Percentiles rank a stretch among this genome's conserved stretches.
These are phyloP conservation scores for Glomus cerebriforme DNA, from an alignment of 192 early-diverging fungal species.

Conservation along the genomic window DNA sequence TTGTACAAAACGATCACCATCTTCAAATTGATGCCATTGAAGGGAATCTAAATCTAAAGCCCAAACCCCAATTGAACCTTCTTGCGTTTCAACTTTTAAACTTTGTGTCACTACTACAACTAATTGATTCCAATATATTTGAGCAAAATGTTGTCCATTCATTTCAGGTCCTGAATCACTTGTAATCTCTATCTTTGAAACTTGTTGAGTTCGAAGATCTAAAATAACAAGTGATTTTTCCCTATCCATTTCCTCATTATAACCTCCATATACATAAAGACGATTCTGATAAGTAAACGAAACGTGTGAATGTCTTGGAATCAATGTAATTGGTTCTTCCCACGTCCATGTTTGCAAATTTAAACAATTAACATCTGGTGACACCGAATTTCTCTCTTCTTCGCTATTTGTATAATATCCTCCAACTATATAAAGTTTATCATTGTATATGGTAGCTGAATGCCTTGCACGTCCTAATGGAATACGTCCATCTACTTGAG, in stretches of 20 bases:
- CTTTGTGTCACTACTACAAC: constrained; percentile 55
- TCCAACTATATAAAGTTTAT: constrained; percentile 67
- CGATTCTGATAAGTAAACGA: constrained; percentile 56
- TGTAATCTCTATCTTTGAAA: constrained; percentile 51
- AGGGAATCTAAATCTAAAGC: constrained; percentile 56
- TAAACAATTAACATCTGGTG: constrained; percentile 42
- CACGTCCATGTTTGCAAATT: constrained; percentile 61
- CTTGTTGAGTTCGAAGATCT: constrained; percentile 47
- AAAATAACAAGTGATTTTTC: constrained; percentile 56
- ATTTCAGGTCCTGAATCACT: constrained; percentile 54
- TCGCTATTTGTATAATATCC: constrained; percentile 39
- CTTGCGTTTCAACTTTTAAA: constrained; percentile 42
- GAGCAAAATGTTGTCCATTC: constrained; percentile 62
- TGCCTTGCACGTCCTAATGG: constrained; percentile 60
- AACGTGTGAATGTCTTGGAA: constrained; percentile 54
- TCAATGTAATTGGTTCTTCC: constrained; percentile 57
- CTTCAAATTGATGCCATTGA: constrained; percentile 49
- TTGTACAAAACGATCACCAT: constrained; percentile 35
- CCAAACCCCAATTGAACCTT: constrained; percentile 61
- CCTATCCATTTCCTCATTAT: constrained; percentile 59
- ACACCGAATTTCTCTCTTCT: constrained; percentile 28
- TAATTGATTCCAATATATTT: constrained; percentile 61
- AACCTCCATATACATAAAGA: constrained; percentile 64
- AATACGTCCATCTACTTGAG: constrained; percentile 47
- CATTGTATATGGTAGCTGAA: constrained; percentile 59